phyloP scores from a whole-genome alignment of 2,329 filamentous ascomycete genomes.

The Claviceps pusilla region DNA sequence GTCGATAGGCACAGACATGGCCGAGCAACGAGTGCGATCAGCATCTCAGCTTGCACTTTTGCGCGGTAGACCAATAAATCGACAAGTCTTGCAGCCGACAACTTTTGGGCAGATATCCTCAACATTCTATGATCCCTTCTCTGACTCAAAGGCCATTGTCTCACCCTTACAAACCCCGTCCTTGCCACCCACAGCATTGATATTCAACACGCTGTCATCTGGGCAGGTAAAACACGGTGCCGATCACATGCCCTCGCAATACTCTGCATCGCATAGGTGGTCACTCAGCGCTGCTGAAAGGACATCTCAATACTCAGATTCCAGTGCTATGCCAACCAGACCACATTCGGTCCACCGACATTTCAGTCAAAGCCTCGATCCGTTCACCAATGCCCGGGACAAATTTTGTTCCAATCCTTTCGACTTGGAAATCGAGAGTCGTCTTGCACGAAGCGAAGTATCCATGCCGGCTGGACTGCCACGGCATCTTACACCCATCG shows the following conservation, averaged over 20 bases:
- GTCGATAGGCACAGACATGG: background rate
- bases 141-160: slow-evolving; percentile 30
- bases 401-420: slow-evolving; percentile 51
- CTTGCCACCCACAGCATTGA: slow-evolving; percentile 1
- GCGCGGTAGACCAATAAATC: background rate
- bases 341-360: slow-evolving; percentile 23
- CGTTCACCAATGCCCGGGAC: slow-evolving; percentile 32
- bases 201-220: background rate
- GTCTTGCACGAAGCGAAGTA: slow-evolving; percentile 7
- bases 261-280: slow-evolving; percentile 34
- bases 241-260: slow-evolving; percentile 18
- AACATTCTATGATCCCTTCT: slow-evolving; percentile 27
- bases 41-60: background rate
- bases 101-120: background rate
- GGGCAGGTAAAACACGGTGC: slow-evolving; percentile 1
- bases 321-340: slow-evolving; percentile 19
- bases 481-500: slow-evolving; percentile 23
- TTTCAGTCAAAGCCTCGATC: slow-evolving; percentile 23
- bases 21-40: background rate
- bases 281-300: slow-evolving; percentile 20
- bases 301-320: slow-evolving; percentile 13
- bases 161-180: slow-evolving; percentile 6
- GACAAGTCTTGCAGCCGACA: background rate
- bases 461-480: slow-evolving; percentile 10
- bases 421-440: slow-evolving; percentile 36